Evolutionary conservation across 2,329 filamentous ascomycete genomes (phyloP).

Genomic region (Helminthosporium solani): DNA sequence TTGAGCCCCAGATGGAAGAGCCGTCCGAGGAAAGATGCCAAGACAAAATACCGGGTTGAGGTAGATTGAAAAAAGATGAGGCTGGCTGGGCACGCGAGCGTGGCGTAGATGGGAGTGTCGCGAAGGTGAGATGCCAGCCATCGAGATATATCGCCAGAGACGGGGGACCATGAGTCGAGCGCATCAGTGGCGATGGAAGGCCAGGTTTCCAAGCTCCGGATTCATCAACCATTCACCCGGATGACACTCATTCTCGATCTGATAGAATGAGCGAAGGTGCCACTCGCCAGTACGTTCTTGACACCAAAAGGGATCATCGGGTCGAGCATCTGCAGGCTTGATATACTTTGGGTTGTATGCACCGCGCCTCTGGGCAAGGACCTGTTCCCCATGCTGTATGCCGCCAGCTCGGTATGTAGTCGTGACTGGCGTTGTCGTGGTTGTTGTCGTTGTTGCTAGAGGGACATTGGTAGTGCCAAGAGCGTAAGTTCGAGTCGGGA

Average conservation of each 20-base stretch:
- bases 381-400: constrained; percentile 31
- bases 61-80: neutral
- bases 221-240: constrained; percentile 42
- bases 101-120: neutral
- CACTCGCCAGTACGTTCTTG: constrained; percentile 40
- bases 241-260: constrained; percentile 42
- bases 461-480: constrained; percentile 22
- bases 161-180: neutral
- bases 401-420: neutral
- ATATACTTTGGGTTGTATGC: constrained; percentile 33
- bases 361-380: constrained; percentile 34
- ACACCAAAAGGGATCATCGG: constrained; percentile 42
- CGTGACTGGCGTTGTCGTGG: constrained; percentile 12
- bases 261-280: constrained; percentile 38
- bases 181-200: constrained; percentile 33
- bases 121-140: neutral
- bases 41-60: neutral
- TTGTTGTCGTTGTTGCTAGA: too few relatives aligned
- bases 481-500: constrained; percentile 11
- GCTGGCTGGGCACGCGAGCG: neutral
- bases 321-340: constrained; percentile 33
- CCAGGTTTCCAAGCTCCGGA: constrained; percentile 33
- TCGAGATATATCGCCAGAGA: neutral
- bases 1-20: neutral
- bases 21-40: neutral